Base-by-base conservation (phyloP, 805 yeast species). In the Ogataea glucozyma region DNA sequence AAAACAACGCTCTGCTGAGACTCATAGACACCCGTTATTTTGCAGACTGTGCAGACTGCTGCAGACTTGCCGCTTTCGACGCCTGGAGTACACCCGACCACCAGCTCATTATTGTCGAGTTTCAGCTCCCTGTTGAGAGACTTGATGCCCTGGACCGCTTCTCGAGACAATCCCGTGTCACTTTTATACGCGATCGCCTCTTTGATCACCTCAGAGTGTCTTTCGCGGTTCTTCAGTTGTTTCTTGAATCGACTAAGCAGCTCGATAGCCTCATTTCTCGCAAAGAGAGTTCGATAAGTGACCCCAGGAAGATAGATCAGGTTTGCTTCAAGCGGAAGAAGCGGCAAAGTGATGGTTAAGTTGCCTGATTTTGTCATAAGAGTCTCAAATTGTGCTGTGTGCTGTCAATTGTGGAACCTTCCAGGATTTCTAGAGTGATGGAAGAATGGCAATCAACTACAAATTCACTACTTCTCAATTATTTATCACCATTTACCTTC, bases 281-380 rank as follows among this genome's bases (percentile, higher is more conserved):
- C 60, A 40, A 79, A 73, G 2, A 77, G 66, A n/a, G 81, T 76
- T 43, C 77, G 73, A 60, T 81, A 82, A 18, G 79, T 67, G 30
- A 81, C 74, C 0, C 86, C 86, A 1, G 88, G 87, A 7, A 81
- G 53, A 22, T 80, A 69, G 11, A 82, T 78, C 40, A 71, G 24
- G 18, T 57, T 48, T 4, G 44, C 44, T 13, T 46, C 51, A 8
- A 60, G 47, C 35, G 43, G 51, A 17, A 53, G 30, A 8, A 51
- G 12, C 1, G 65, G 65, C 12, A 61, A 39, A 4, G 48, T 48
- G 7, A 54, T 26, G 2, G 38, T 30, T 18, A 49, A 7, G 6
- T 34, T 36, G 2, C 48, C 20, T 2, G 45, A 40, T 37, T 43
- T 40, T 14, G 29, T 16, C 27, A 16, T 24, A 5, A 13, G 26